Base-by-base conservation (phyloP, 306 rosid species). In the Purshia tridentata region DNA sequence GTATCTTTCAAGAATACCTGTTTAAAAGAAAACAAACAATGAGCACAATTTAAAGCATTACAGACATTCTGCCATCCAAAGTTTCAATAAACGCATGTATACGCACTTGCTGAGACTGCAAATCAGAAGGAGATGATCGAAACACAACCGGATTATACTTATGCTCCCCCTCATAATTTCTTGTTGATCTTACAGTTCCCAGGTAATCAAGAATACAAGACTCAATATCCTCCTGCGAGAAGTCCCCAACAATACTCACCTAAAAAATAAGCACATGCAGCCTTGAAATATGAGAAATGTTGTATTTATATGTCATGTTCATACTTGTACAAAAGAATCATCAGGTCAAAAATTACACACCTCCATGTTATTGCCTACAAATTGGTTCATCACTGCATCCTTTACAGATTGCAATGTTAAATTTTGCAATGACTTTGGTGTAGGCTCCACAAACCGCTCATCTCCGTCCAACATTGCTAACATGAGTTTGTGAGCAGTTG, bases 401-500 rank as follows among this genome's bases (percentile, higher is more conserved):
- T 87, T 91, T 18, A 94, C 97, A 64, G 91, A 75, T 84, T 94
- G 93, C 85, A 94, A 84, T 35, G 89, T 84, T 79, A 94, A 90
- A 86, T 84, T 83, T 83, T 91, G 93, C 67, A 94, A 80, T 8
- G 97, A 90, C 42, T 80, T 84, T 60, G 99, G 99, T 47, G 97
- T 88, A 57, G 99, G 99, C 90, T 94, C 97, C 51, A 87, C 91
- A 85, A 94, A 94, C 52, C 99, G 84, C 80, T 94, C 99, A 56
- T 94, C 99, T 62, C 95, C 96, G 73, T 88, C 89, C 86, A 91
- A 73, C 99, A 94, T 94, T 76, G 98, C 99, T 67, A 88, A 80
- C 99, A 94, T 91, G 84, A 94, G 99, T 81, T 91, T 94, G 85
- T 94, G 97, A 75, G 99, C 99, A 85, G 99, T 94, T 59, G 99